Evolutionary conservation across 139 green algal species (phyloP), one percentile per base, ranked within the genome.

Genomic region (Micromonas pusilla): DNA sequence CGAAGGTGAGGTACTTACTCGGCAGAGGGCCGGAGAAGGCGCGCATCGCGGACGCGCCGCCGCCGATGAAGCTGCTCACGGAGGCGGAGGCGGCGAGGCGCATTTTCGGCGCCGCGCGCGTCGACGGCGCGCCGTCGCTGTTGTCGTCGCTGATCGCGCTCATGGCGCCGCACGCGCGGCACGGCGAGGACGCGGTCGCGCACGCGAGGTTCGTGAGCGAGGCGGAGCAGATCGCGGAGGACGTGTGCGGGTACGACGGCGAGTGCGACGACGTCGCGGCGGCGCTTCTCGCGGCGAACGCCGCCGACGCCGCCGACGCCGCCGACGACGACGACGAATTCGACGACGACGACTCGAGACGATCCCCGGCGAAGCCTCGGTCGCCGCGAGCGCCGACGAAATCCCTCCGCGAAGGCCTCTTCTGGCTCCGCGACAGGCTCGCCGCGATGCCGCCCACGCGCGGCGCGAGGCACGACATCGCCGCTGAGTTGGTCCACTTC

Each of bases 401-500:
- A 16, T 70, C 63, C 1, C 26, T 34, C 28, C 28, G 52, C 1
- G 2, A n/a, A 1, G 36, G 31, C 4, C 33, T 78, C 20, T 13
- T 78, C n/a, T 68, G 83, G 83, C 66, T 87, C 71, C 73, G 83
- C 5, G 83, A 87, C 70, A 68, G 45, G 54, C 28, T 87, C 25
- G n/a, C 62, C 0, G 26, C 32, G 2, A 21, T 85, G 33, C 32
- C 66, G 3, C 19, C 30, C 20, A 79, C 63, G 26, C 39, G 38
- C 5, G 34, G 33, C 53, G 66, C 72, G 6, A 70, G 83, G 13
- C 78, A 85, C 70, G 83, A 87, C 25, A 52, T 79, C 19, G 80
- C 80, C 28, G 83, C 83, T 16, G 83, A 83, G 45, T 36, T 87
- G 23, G 30, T 87, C 36, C 79, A 85, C 77, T 19, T 87, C 26